Percentiles rank a stretch among this genome's conserved stretches.
Evolutionary conservation across 345 rosid species (phyloP).

Genomic region (Eucalyptus cloeziana): DNA sequence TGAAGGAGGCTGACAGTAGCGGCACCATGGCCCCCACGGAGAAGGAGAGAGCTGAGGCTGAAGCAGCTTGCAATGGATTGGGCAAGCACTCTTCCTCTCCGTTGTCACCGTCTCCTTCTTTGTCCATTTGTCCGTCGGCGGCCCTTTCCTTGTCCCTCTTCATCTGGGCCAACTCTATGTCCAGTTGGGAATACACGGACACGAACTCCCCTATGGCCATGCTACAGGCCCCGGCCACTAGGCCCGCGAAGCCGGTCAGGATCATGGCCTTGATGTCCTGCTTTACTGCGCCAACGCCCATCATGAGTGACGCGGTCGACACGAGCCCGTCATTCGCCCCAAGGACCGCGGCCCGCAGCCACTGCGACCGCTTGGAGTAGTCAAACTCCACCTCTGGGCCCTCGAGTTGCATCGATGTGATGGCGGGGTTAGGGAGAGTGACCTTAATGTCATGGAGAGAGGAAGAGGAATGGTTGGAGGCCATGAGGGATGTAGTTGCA

Average conservation of each 20-base stretch:
- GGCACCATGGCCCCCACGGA: constrained; percentile 81
- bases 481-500: neutral
- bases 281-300: constrained; percentile 88
- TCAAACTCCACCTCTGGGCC: constrained; percentile 25
- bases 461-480: neutral
- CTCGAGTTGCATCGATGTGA: constrained; percentile 1
- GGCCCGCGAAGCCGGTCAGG: constrained; percentile 78
- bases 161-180: constrained; percentile 68
- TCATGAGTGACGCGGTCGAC: constrained; percentile 80
- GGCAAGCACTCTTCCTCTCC: constrained; percentile 47
- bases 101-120: neutral
- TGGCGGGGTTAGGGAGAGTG: neutral
- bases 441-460: neutral
- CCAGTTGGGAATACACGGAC: constrained; percentile 80
- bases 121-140: neutral
- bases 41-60: constrained; percentile 82
- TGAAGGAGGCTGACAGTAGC: constrained; percentile 66
- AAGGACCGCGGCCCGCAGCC: constrained; percentile 91
- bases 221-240: constrained; percentile 93
- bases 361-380: constrained; percentile 78
- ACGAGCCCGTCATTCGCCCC: constrained; percentile 93
- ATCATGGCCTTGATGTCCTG: constrained; percentile 76
- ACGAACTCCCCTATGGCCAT: constrained; percentile 97
- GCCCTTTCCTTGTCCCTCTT: constrained; percentile 24
- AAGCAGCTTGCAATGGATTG: constrained; percentile 74